Percentiles rank a stretch among this genome's conserved stretches.
phyloP scores from a whole-genome alignment of 805 yeast genomes.

The Maudiozyma pseudohumilis region DNA sequence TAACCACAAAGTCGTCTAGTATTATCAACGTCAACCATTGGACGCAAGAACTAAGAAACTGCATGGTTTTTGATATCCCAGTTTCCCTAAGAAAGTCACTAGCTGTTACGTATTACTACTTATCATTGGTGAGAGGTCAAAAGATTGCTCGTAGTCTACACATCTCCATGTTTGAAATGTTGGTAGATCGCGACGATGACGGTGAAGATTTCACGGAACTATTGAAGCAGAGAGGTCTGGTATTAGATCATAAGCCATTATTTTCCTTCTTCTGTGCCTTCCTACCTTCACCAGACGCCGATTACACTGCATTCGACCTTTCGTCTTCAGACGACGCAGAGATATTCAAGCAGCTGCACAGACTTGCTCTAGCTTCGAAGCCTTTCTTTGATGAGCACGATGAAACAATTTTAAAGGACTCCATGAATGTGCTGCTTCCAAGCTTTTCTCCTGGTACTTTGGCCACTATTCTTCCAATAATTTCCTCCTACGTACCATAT shows the following conservation, averaged over 20 bases:
- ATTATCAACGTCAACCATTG: conserved; percentile 70
- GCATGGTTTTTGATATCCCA: conserved; percentile 73
- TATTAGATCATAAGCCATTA: conserved; percentile 30
- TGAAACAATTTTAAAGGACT: conserved; percentile 32
- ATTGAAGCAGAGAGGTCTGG: conserved; percentile 24
- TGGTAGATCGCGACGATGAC: conserved; percentile 37
- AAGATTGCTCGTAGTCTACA: conserved; percentile 49
- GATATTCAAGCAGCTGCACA: conserved; percentile 38
- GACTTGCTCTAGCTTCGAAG: conserved; percentile 45
- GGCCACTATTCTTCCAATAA: conserved; percentile 39
- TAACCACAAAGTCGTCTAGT: conserved; percentile 58
- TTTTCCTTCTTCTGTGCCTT: conserved; percentile 28
- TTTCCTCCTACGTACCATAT: conserved; percentile 46
- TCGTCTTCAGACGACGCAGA: conserved; percentile 34
- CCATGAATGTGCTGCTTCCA: conserved; percentile 43
- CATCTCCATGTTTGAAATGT: conserved; percentile 46
- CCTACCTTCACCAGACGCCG: conserved; percentile 39
- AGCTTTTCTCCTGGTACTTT: conserved; percentile 47
- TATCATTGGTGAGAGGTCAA: conserved; percentile 68
- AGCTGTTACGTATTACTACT: conserved; percentile 58
- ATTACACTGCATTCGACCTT: conserved; percentile 33
- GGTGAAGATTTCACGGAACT: conserved; percentile 26
- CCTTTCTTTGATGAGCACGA: conserved; percentile 41
- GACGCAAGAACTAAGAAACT: conserved; percentile 75
- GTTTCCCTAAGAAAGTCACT: conserved; percentile 48